Conservation (phyloP, 306 rosid genomes). For the Carpinus viminea region DNA sequence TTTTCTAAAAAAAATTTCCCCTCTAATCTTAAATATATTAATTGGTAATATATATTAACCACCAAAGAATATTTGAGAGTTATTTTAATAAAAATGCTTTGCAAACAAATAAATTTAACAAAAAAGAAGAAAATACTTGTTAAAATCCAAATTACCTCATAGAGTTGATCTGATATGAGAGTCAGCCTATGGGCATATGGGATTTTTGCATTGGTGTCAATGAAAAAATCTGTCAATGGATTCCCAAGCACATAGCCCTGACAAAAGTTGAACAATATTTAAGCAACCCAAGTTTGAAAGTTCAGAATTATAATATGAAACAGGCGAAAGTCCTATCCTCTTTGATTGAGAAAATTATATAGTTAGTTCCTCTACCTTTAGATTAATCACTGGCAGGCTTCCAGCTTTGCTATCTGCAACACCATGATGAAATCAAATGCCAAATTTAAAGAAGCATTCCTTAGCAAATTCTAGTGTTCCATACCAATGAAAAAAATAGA, state of each 20-base stretch:
- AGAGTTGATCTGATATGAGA: constrained; percentile 18
- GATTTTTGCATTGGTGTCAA: constrained; percentile 2
- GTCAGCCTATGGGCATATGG: constrained; percentile 15
- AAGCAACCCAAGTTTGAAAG: too few relatives aligned
- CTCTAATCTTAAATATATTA: too few relatives aligned
- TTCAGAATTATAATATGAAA: not conserved
- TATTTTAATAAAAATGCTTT: too few relatives aligned
- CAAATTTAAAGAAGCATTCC: not conserved
- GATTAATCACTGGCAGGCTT: constrained; percentile 6
- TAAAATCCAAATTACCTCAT: not conserved
- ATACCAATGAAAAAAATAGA: too few relatives aligned
- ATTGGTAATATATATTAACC: too few relatives aligned
- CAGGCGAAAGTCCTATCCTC: too few relatives aligned
- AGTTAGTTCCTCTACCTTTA: constrained; percentile 5
- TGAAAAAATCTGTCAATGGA: constrained; percentile 15
- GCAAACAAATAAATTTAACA: too few relatives aligned
- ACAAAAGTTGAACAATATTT: not conserved
- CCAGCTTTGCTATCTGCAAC: constrained; percentile 22
- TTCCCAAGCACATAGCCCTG: constrained; percentile 25
- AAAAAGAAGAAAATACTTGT: too few relatives aligned
- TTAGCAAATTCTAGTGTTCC: too few relatives aligned
- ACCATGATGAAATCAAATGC: not conserved
- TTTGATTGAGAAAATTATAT: not conserved
- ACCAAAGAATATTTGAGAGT: too few relatives aligned
- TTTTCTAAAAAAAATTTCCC: too few relatives aligned